phyloP scores from a whole-genome alignment of 495 filamentous ascomycete genomes.

The Amniculicola lignicola region DNA sequence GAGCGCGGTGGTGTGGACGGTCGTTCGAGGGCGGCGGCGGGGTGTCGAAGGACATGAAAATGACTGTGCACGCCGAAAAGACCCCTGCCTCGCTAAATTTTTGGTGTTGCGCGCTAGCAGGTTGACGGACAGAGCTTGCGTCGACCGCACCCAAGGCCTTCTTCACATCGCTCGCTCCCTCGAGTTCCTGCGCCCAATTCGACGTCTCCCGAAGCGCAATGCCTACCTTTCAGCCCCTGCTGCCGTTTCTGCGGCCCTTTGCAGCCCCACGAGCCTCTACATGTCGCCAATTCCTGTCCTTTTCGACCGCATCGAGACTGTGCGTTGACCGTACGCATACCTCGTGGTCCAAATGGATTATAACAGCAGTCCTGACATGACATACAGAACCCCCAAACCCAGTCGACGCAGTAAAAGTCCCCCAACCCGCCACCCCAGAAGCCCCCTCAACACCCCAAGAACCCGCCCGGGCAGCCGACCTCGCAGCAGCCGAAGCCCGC shows the following conservation, averaged over 20 bases:
- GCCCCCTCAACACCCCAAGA: conserved; percentile 33
- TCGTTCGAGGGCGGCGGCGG: conserved; percentile 3
- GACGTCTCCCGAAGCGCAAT: conserved; percentile 13
- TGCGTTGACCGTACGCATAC: conserved; percentile 29
- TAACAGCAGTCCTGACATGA: background rate
- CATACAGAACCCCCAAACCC: conserved; percentile 7
- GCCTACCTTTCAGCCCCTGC: conserved; percentile 26
- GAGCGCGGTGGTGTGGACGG: background rate
- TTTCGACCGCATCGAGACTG: conserved; percentile 33
- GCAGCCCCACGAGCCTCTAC: conserved; percentile 32
- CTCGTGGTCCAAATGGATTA: background rate
- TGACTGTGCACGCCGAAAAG: conserved; percentile 23
- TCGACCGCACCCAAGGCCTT: background rate
- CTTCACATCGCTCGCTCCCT: background rate
- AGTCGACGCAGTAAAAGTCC: too few relatives aligned
- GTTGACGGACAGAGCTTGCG: background rate
- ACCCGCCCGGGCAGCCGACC: conserved; percentile 13
- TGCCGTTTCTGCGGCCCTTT: conserved; percentile 40
- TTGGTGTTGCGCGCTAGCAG: conserved; percentile 18
- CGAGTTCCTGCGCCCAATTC: too few relatives aligned
- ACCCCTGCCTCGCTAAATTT: conserved; percentile 24
- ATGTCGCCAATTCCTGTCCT: conserved; percentile 37
- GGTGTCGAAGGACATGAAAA: conserved; percentile 7
- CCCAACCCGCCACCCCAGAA: conserved; percentile 3
- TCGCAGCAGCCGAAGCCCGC: conserved; percentile 28